These are phyloP conservation scores for Paratinospora sagittata DNA, from an alignment of 164 flowering plant genomes.

Conservation along the genomic window DNA sequence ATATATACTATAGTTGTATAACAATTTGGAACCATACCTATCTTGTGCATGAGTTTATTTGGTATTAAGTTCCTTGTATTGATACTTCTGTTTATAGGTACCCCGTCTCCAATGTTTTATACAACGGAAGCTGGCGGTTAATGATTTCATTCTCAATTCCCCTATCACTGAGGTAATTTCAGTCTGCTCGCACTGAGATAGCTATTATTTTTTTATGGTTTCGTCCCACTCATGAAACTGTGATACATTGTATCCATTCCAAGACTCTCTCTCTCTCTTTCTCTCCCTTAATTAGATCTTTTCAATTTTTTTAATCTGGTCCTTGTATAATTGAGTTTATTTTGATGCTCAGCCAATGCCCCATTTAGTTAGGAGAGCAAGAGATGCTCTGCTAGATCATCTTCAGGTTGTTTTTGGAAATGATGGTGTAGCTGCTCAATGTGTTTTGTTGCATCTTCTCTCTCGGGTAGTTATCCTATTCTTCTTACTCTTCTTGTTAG, in stretches of 20 bases:
- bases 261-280: no score
- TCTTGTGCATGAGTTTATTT: not conserved
- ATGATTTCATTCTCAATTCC: constrained; percentile 40
- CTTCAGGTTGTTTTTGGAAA: constrained; percentile 73
- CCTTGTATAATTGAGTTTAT: not conserved
- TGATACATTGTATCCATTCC: no score
- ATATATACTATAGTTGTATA: not conserved
- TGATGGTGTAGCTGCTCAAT: constrained; percentile 83
- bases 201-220: no score
- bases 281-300: not conserved
- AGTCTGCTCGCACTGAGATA: no score
- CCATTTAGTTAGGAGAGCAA: constrained; percentile 38
- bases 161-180: constrained; percentile 46
- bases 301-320: not conserved
- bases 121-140: constrained; percentile 49
- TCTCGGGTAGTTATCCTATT: constrained; percentile 45
- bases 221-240: no score
- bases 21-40: not conserved
- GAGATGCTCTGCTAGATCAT: constrained; percentile 60
- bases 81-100: constrained; percentile 38
- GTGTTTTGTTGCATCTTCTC: constrained; percentile 77
- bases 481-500: not conserved
- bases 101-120: constrained; percentile 80
- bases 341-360: constrained; percentile 46
- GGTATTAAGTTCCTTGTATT: not conserved